Base-by-base conservation (phyloP, 2,329 filamentous ascomycete species). In the Onygenales sp. region DNA sequence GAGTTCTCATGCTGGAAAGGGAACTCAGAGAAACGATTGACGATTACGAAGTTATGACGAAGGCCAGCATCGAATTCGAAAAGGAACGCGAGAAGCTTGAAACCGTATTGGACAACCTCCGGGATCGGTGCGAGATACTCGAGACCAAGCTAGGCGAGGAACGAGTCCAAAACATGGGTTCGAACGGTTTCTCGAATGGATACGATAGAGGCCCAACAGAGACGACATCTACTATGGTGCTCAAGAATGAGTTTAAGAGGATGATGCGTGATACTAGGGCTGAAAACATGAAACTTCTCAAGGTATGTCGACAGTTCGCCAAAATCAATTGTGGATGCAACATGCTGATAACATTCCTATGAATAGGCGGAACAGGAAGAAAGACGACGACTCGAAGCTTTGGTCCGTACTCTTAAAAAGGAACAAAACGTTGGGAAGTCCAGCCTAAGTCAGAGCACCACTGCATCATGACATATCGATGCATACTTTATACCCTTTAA, bases 241-340 rank as follows among this genome's bases (percentile, higher is more conserved):
- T 88, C 63, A 83, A 83, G 68, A 84, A 83, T 57, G 85, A 88
- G 66, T 88, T 88, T 65, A 87, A 86, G 74, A 87, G 85, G 73
- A 88, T 88, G 85, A 87, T 88, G 84, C 77, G 83, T 58, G 84
- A 88, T 63, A 82, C 82, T 47, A 79, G 84, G 56, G 75, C 77
- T 1, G 85, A 88, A 66, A 83, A 80, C 56, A 72, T 82, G 62
- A 85, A 79, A 69, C 73, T 77, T 55, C 64, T 88, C 53, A 82
- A 80, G 73, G 85, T 87, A 68, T 71, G 81, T 73, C 56, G 45
- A 51, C 27, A 50, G 13, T 9, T 37, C 54, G 56, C 40, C 9
- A 32, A 21, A 11, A 52, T 17, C 54, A 44, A 64, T 67, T 63
- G 67, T 58, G 5, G 32, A 40, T 53, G 34, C 34, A 36, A 50